Evolutionary conservation across 169 alveolate genomes (phyloP).

Genomic region (Perkinsus marinus): DNA sequence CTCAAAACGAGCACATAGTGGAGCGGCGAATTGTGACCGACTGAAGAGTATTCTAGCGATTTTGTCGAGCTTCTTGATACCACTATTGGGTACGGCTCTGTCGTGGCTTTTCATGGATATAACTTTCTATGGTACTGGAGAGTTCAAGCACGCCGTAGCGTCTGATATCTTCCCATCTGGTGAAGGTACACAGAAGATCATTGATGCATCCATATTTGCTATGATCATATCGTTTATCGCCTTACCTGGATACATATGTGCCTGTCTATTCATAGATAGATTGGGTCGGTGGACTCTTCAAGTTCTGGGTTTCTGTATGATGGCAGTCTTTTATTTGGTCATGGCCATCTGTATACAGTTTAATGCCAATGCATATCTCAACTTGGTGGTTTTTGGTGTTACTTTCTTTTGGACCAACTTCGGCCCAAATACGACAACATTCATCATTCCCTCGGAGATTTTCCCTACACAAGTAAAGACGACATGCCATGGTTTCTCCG

Average conservation of each 20-base stretch:
- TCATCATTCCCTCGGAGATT: conserved; percentile 23
- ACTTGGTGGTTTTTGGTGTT: not conserved
- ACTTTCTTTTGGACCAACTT: conserved; percentile 24
- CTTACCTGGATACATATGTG: conserved; percentile 25
- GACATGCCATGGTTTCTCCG: conserved; percentile 38
- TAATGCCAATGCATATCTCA: not conserved
- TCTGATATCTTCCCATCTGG: conserved; percentile 1
- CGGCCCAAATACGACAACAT: conserved; percentile 34
- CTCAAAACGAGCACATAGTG: not conserved
- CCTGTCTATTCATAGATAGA: conserved; percentile 11
- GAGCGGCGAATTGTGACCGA: not conserved
- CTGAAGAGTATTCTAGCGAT: not conserved
- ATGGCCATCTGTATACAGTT: conserved; percentile 1
- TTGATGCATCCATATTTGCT: not conserved
- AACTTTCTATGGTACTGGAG: conserved; percentile 19
- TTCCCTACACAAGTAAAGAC: conserved; percentile 19
- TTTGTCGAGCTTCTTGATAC: not conserved
- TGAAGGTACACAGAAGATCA: not conserved
- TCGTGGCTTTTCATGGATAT: conserved; percentile 30
- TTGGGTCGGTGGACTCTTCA: conserved; percentile 10
- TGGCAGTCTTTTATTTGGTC: conserved; percentile 8
- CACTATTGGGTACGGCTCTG: conserved; percentile 13
- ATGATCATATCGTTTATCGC: conserved; percentile 3
- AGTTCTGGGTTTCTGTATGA: conserved; percentile 16
- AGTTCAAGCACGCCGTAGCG: conserved; percentile 10